Evolutionary conservation across 768 basidiomycete genomes (phyloP), one percentile per base, ranked within the genome.

Genomic region (Sarcodon aspratus): DNA sequence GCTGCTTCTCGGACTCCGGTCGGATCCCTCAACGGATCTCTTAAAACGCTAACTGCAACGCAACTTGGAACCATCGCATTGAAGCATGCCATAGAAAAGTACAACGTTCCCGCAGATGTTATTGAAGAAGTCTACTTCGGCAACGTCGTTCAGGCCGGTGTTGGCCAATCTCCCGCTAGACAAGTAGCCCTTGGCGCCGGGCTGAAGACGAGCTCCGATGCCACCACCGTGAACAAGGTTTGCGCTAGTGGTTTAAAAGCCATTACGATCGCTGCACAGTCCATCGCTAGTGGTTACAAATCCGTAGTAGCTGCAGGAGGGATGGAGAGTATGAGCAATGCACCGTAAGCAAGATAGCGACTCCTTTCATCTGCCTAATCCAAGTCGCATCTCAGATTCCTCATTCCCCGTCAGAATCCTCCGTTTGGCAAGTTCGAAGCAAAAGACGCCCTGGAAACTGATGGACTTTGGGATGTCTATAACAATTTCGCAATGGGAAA

Each of bases 251-350:
- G 96, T 52, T 72, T 99, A 76, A 98, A 98, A 69, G 76, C 94
- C 31, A 79, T 98, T 69, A 96, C 91, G 66, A 74, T 98, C 53
- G 96, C 92, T 49, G 76, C 91, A 21, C 96, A 98, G 71, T 79
- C 76, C 59, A 91, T 99, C 59, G 76, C 82, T 63, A 74, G 82
- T 21, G 96, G 96, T 46, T 80, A 95, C 62, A 81, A 85, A 52
- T 79, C 69, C 37, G 78, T 96, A 45, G 85, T 96, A 57, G 90
- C 82, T 27, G 94, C 94, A 49, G 96, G 96, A 56, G 96, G 96
- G 52, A 96, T 91, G 91, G 96, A 99, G 72, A 93, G 89, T 71
- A 99, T 99, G 96, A 94, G 89, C 64, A 88, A 97, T 58, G 92
- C 93, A 45, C 96, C 96, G 93, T 97, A 62, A 61, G 95, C 80